A percentile compares a stretch with the other conserved stretches of the same genome.
Evolutionary conservation across 345 rosid species (phyloP).

Genomic region (Euphorbia peplus): DNA sequence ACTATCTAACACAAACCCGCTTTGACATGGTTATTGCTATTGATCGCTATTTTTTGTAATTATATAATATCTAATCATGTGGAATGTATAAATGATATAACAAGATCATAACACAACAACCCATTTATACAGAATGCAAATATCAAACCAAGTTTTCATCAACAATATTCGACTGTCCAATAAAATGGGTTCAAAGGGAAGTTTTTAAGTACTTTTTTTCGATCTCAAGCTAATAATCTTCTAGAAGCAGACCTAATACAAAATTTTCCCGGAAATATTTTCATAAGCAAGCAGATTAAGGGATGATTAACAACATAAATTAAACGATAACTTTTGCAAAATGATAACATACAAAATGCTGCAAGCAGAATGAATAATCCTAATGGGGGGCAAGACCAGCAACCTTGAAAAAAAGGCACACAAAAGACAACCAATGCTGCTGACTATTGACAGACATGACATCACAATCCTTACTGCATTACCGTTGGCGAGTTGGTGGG

Average conservation of each 20-base stretch:
- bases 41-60: no score
- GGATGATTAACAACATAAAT: conserved; percentile 33
- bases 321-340: conserved; percentile 21
- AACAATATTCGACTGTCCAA: conserved; percentile 31
- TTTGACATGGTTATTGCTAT: no score
- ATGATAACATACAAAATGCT: conserved; percentile 25
- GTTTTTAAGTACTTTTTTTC: background rate
- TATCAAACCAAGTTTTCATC: conserved; percentile 22
- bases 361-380: conserved; percentile 37
- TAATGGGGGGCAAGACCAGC: conserved; percentile 27
- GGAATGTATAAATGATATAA: no score
- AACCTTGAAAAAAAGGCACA: conserved; percentile 30
- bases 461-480: conserved; percentile 31
- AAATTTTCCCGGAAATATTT: conserved; percentile 36
- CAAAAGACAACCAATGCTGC: conserved; percentile 37
- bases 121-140: no score
- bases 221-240: conserved; percentile 17
- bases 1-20: no score
- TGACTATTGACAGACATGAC: conserved; percentile 33
- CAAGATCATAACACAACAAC: no score
- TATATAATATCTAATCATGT: no score
- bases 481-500: conserved; percentile 25
- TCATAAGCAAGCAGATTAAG: conserved; percentile 26
- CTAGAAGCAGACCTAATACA: conserved; percentile 26
- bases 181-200: conserved; percentile 15